phyloP scores from a whole-genome alignment of 352 stramenopile species.

The Globisporangium okanoganense region DNA sequence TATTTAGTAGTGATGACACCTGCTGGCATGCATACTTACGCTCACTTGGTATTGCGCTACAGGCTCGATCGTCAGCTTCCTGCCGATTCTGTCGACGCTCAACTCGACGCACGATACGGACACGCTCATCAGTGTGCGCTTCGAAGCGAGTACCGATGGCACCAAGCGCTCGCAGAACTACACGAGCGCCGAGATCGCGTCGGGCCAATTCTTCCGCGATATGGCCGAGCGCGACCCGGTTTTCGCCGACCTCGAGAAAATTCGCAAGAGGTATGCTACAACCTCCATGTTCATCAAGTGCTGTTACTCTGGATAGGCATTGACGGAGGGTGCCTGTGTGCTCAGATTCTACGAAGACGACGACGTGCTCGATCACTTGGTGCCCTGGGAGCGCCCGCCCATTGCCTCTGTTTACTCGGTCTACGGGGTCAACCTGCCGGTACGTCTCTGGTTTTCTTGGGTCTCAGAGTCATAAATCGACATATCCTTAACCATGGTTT shows the following conservation, averaged over 20 bases:
- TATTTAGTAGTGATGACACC: not conserved
- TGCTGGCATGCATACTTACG: not conserved
- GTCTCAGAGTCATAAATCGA: not conserved
- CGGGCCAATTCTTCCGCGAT: conserved; percentile 64
- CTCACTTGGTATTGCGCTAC: not conserved
- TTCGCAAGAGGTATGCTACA: conserved; percentile 37
- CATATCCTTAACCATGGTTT: not conserved
- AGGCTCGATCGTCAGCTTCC: conserved; percentile 72
- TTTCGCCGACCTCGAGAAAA: conserved; percentile 54
- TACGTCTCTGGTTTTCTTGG: conserved; percentile 14
- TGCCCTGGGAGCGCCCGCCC: conserved; percentile 60
- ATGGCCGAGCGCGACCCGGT: conserved; percentile 57
- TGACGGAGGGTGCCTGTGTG: not conserved
- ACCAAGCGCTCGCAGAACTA: conserved; percentile 41
- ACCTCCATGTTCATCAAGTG: not conserved
- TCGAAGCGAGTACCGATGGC: conserved; percentile 18
- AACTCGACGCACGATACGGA: conserved; percentile 50
- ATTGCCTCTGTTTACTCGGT: conserved; percentile 74
- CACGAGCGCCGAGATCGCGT: conserved; percentile 62
- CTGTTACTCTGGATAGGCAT: not conserved
- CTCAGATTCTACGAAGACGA: conserved; percentile 66
- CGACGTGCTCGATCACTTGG: conserved; percentile 50
- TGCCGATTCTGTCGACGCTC: conserved; percentile 55
- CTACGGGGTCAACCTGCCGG: conserved; percentile 75
- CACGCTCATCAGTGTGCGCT: conserved; percentile 47